These are phyloP conservation scores for Ganoderma multipileum DNA, from an alignment of 1,284 basidiomycete genomes.

Conservation along the genomic window DNA sequence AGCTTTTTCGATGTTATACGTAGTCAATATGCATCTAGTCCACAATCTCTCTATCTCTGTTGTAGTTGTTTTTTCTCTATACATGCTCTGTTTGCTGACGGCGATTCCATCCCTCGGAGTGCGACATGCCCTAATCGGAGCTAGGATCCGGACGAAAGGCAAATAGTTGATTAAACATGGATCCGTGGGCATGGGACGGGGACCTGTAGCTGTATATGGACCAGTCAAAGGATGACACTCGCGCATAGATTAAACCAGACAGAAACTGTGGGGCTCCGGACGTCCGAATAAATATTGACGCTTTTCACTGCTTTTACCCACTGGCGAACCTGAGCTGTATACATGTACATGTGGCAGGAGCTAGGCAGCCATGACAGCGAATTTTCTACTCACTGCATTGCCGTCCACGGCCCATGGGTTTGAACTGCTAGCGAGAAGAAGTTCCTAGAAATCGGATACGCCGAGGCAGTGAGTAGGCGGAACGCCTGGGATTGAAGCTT, in stretches of 20 bases:
- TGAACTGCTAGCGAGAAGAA: background rate
- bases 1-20: background rate
- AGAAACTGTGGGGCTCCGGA: background rate
- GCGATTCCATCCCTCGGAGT: background rate
- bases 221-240: background rate
- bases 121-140: background rate
- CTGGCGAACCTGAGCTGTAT: background rate
- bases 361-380: background rate
- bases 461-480: background rate
- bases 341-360: background rate
- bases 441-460: background rate
- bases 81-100: background rate
- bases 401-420: background rate
- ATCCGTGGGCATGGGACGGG: too few relatives aligned
- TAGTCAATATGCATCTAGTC: conserved; percentile 10
- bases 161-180: too few relatives aligned
- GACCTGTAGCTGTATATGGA: background rate
- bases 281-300: background rate
- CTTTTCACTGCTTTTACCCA: background rate
- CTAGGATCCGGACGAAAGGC: too few relatives aligned
- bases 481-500: background rate
- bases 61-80: background rate
- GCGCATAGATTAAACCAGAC: background rate
- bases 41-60: background rate
- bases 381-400: background rate